phyloP scores from a whole-genome alignment of 371 early-diverging fungal species.

The Mucor racemosus region DNA sequence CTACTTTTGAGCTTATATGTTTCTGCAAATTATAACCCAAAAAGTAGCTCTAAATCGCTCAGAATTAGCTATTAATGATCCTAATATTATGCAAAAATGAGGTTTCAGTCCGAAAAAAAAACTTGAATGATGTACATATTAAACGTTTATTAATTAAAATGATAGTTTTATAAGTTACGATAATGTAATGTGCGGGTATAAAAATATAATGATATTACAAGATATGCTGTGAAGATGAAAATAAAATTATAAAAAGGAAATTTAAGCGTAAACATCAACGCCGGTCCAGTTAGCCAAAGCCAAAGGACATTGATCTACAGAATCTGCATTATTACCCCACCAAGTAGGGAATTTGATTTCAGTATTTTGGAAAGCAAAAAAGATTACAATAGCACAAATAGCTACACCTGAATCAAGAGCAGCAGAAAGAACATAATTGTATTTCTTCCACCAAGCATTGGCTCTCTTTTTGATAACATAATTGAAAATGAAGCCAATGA shows the following conservation, averaged over 20 bases:
- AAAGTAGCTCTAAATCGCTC: too few relatives aligned
- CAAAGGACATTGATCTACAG: constrained; percentile 44
- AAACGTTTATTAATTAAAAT: too few relatives aligned
- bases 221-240: background rate
- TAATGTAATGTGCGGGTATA: constrained; percentile 2
- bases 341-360: constrained; percentile 41
- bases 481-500: constrained; percentile 66
- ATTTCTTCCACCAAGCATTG: constrained; percentile 69
- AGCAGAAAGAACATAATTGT: constrained; percentile 73
- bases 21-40: too few relatives aligned
- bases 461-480: constrained; percentile 54
- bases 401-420: constrained; percentile 74
- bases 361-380: constrained; percentile 50
- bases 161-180: background rate
- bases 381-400: constrained; percentile 53
- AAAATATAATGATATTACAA: constrained; percentile 7
- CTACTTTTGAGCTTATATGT: too few relatives aligned
- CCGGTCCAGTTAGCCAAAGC: constrained; percentile 46
- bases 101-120: too few relatives aligned
- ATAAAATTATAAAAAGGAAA: background rate
- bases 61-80: too few relatives aligned
- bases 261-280: constrained; percentile 41
- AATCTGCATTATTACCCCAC: constrained; percentile 45
- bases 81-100: too few relatives aligned
- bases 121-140: too few relatives aligned